These are phyloP conservation scores for Vigna hirtella DNA, from an alignment of 306 rosid genomes.

Conservation along the genomic window DNA sequence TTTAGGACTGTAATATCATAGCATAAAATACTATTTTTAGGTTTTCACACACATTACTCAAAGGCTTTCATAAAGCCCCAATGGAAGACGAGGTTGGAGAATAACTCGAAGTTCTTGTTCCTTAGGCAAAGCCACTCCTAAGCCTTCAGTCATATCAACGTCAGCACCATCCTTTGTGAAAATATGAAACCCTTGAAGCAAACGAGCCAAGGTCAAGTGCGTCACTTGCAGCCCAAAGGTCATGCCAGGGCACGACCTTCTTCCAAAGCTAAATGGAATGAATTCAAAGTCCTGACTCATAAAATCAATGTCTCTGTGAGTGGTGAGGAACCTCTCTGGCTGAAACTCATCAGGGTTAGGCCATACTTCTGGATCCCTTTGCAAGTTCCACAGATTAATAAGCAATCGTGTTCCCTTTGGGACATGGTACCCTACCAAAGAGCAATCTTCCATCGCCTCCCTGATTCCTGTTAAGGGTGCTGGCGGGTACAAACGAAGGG, in stretches of 20 bases:
- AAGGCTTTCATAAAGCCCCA: slow-evolving; percentile 46
- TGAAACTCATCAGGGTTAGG: slow-evolving; percentile 49
- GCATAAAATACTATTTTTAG: not conserved
- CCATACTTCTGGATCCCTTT: slow-evolving; percentile 52
- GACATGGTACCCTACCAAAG: slow-evolving; percentile 45
- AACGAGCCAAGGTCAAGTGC: slow-evolving; percentile 52
- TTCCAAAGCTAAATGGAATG: slow-evolving; percentile 53
- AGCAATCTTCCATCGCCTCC: slow-evolving; percentile 48
- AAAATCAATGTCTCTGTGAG: slow-evolving; percentile 27
- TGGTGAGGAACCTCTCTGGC: slow-evolving; percentile 51
- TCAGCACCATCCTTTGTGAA: not conserved
- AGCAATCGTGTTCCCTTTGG: slow-evolving; percentile 54
- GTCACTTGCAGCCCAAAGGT: slow-evolving; percentile 51
- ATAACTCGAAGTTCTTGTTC: slow-evolving; percentile 36
- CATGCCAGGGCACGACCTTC: slow-evolving; percentile 56
- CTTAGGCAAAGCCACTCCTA: slow-evolving; percentile 56
- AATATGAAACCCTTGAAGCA: slow-evolving; percentile 56
- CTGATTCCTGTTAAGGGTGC: slow-evolving; percentile 60
- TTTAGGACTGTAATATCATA: not conserved
- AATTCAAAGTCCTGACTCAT: slow-evolving; percentile 39
- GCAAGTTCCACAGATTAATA: slow-evolving; percentile 51
- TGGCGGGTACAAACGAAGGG: slow-evolving; percentile 58
- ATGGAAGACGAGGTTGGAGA: slow-evolving; percentile 51
- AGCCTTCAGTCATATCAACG: slow-evolving; percentile 57
- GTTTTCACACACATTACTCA: not conserved